phyloP scores from a whole-genome alignment of 2,329 filamentous ascomycete genomes.

The Boeremia exigua region DNA sequence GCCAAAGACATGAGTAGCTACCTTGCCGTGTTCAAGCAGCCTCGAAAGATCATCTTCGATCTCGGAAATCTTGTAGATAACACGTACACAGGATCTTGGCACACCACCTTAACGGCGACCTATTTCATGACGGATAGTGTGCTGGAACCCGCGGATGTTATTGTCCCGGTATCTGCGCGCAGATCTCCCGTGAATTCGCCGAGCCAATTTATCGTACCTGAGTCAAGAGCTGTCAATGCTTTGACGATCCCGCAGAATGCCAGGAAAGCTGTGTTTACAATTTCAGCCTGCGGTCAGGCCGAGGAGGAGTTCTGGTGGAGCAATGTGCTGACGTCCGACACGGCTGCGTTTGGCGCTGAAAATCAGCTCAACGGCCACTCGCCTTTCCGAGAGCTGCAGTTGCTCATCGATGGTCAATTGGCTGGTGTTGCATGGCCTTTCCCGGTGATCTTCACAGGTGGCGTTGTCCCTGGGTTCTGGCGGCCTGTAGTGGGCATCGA shows the following conservation, averaged over 20 bases:
- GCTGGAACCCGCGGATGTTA: conserved; percentile 63
- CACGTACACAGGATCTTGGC: conserved; percentile 74
- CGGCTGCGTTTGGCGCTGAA: conserved; percentile 63
- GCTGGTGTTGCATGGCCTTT: conserved; percentile 83
- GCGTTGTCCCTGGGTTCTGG: conserved; percentile 77
- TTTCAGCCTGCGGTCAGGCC: conserved; percentile 78
- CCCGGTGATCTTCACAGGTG: conserved; percentile 82
- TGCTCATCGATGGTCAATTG: conserved; percentile 73
- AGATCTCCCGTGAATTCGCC: conserved; percentile 58
- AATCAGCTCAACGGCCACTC: conserved; percentile 70
- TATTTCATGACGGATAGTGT: conserved; percentile 65
- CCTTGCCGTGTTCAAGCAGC: conserved; percentile 69
- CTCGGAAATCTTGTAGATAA: conserved; percentile 72
- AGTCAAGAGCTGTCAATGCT: conserved; percentile 64
- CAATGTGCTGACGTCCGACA: conserved; percentile 71
- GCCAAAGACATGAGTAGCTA: conserved; percentile 80
- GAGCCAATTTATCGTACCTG: conserved; percentile 73
- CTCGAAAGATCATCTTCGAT: conserved; percentile 81
- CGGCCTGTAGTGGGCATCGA: conserved; percentile 79
- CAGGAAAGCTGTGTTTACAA: conserved; percentile 72
- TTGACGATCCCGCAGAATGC: conserved; percentile 70
- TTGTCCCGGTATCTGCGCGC: conserved; percentile 69
- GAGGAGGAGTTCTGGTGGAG: conserved; percentile 87
- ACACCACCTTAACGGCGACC: conserved; percentile 75
- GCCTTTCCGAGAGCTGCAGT: conserved; percentile 78